Conservation (phyloP, 306 rosid species). For the Rosa chinensis region DNA sequence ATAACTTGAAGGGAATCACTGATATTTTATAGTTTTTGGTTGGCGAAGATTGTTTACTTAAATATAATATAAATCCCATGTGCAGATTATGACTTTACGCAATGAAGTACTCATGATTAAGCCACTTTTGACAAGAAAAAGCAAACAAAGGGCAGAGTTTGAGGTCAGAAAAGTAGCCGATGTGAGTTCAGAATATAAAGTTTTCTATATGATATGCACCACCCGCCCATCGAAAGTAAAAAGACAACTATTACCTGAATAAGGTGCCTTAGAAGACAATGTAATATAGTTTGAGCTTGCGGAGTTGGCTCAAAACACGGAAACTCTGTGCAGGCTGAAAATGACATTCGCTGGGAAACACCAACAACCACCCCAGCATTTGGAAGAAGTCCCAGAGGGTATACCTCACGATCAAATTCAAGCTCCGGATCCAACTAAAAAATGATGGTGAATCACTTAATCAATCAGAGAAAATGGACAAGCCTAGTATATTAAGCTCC, state of each 20-base stretch:
- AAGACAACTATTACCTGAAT: constrained; percentile 68
- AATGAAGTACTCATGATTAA: background rate
- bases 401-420: constrained; percentile 98
- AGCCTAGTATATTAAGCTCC: constrained; percentile 19
- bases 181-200: constrained; percentile 6
- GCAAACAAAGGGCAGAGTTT: background rate
- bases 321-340: constrained; percentile 91
- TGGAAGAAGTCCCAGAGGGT: constrained; percentile 96
- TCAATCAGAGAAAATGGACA: constrained; percentile 25
- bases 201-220: background rate
- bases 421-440: constrained; percentile 96
- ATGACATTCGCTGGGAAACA: constrained; percentile 92
- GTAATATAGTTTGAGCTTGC: constrained; percentile 97
- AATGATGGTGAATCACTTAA: constrained; percentile 25
- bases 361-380: constrained; percentile 96
- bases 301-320: constrained; percentile 99
- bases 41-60: background rate
- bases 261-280: constrained; percentile 92
- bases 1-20: background rate
- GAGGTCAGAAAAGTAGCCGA: background rate
- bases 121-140: background rate
- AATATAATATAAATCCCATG: background rate
- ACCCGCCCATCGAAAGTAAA: background rate
- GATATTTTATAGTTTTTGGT: background rate
- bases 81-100: background rate